Evolutionary conservation across 352 stramenopile species (phyloP).

Genomic region (Globisporangium splendens): DNA sequence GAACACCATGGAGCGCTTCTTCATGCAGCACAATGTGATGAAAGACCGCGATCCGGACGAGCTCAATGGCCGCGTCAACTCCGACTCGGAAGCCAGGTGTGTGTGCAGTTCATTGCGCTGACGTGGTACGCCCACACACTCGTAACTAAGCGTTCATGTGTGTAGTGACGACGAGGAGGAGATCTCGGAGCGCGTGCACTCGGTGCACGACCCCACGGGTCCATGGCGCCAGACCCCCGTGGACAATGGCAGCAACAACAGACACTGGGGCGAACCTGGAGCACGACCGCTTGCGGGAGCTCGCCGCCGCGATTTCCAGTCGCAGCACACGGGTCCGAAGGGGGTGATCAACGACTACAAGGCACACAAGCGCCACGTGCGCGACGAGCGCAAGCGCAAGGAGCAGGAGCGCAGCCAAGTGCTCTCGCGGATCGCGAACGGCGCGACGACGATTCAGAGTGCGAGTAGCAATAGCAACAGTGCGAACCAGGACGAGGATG

Average conservation of each 20-base stretch:
- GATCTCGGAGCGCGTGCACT: slow-evolving; percentile 57
- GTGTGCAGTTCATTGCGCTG: slow-evolving; percentile 1
- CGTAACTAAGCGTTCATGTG: too few relatives aligned
- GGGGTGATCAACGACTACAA: slow-evolving; percentile 84
- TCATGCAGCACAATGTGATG: slow-evolving; percentile 69
- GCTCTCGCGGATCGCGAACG: slow-evolving; percentile 66
- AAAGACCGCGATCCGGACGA: slow-evolving; percentile 74
- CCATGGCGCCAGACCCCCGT: slow-evolving; percentile 62
- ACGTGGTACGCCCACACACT: too few relatives aligned
- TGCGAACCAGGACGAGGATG: slow-evolving; percentile 11
- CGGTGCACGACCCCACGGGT: slow-evolving; percentile 61
- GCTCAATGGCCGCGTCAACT: slow-evolving; percentile 36
- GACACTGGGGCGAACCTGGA: slow-evolving; percentile 43
- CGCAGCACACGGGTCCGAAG: slow-evolving; percentile 73
- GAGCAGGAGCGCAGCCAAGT: slow-evolving; percentile 47
- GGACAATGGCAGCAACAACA: slow-evolving; percentile 12
- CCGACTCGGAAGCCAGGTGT: slow-evolving; percentile 75
- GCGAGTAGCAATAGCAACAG: background rate
- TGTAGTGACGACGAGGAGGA: slow-evolving; percentile 49
- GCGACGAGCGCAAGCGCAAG: slow-evolving; percentile 44
- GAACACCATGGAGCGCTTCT: slow-evolving; percentile 86
- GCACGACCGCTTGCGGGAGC: slow-evolving; percentile 14
- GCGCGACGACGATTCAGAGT: slow-evolving; percentile 16
- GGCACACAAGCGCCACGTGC: slow-evolving; percentile 59
- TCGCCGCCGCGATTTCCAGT: slow-evolving; percentile 47